Percentiles rank a stretch among this genome's conserved stretches.
Conservation (phyloP, 2,329 filamentous ascomycete species). For the Berkeleyomyces basicola region DNA sequence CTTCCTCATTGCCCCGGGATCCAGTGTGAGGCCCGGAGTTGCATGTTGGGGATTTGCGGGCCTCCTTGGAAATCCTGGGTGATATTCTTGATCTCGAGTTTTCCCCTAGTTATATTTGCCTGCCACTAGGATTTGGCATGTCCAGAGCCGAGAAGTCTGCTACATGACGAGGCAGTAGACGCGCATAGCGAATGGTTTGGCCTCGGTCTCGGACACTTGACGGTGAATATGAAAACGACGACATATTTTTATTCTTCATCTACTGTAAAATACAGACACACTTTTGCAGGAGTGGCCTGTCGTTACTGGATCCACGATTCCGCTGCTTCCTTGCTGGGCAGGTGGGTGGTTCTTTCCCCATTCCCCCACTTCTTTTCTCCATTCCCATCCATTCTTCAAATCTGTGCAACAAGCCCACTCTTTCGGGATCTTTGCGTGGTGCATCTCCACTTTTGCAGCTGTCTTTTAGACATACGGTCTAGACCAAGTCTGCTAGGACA, state of each 20-base stretch:
- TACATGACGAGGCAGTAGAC: too few species aligned
- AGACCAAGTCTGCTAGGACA: background rate
- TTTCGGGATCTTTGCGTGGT: conserved; percentile 2
- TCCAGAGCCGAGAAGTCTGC: background rate
- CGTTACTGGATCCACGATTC: background rate
- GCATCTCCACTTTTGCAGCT: background rate
- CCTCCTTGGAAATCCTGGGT: background rate
- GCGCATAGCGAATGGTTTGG: too few species aligned
- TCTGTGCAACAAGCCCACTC: conserved; percentile 2
- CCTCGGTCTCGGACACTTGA: too few species aligned
- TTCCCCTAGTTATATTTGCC: background rate
- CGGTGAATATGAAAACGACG: too few species aligned
- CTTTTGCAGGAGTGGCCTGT: background rate
- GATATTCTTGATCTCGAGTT: background rate
- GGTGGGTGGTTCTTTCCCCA: background rate
- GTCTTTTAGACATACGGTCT: conserved; percentile 8
- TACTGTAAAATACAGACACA: too few species aligned
- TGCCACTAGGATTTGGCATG: background rate
- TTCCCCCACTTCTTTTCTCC: background rate
- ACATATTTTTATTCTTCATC: too few species aligned
- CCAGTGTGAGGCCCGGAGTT: background rate
- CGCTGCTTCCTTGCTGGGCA: background rate
- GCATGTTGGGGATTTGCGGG: conserved; percentile 1
- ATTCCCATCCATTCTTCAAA: background rate
- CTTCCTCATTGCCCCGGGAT: too few species aligned